phyloP scores from a whole-genome alignment of 2,329 filamentous ascomycete species.

The Phaeophleospora eucalypticola region DNA sequence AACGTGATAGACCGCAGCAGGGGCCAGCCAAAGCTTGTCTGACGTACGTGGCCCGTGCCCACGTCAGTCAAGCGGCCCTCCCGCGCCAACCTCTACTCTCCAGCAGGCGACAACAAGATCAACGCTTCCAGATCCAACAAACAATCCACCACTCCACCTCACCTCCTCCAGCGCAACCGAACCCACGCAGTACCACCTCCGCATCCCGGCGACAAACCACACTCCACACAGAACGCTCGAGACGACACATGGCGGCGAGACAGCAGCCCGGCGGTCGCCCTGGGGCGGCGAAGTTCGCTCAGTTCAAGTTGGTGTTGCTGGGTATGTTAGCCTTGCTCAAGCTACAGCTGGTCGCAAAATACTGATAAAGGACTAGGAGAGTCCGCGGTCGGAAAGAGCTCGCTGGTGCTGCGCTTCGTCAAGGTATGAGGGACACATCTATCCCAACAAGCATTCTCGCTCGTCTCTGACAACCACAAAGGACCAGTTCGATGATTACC shows the following conservation, averaged over 20 bases:
- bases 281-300: slow-evolving; percentile 75
- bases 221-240: not conserved
- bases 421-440: slow-evolving; percentile 57
- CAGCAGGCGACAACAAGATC: not conserved
- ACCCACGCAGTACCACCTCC: no score
- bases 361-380: slow-evolving; percentile 64
- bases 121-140: not conserved
- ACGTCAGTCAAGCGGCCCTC: not conserved
- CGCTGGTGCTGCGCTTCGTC: slow-evolving; percentile 94
- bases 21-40: not conserved
- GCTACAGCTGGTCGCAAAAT: slow-evolving; percentile 29
- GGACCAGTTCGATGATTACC: slow-evolving; percentile 99
- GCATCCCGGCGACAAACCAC: no score
- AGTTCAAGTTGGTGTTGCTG: slow-evolving; percentile 97
- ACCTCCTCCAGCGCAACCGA: not conserved
- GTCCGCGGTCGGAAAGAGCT: slow-evolving; percentile 99
- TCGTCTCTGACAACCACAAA: slow-evolving; percentile 44
- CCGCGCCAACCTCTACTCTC: not conserved
- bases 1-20: not conserved
- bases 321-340: slow-evolving; percentile 56
- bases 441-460: not conserved
- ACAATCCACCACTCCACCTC: not conserved
- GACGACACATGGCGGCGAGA: slow-evolving; percentile 71
- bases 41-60: not conserved
- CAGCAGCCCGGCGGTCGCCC: slow-evolving; percentile 66